Evolutionary conservation across 2,329 filamentous ascomycete genomes (phyloP), one percentile per base, ranked within the genome.

Genomic region (Trichophyton schoenleinii): DNA sequence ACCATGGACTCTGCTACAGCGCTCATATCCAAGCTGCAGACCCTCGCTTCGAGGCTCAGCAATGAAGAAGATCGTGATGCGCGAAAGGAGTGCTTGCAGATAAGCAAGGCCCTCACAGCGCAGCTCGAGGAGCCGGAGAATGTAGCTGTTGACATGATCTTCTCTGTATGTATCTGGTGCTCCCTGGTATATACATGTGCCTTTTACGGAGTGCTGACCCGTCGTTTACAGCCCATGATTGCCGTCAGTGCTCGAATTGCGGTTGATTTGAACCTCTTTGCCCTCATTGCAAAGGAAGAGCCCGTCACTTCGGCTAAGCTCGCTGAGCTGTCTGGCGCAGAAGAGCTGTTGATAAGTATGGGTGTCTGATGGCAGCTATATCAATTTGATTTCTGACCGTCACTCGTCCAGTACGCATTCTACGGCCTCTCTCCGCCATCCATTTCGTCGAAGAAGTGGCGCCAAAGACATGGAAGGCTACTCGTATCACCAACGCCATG

Each of bases 341-440:
- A 60, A 11, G 58, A 60, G 31, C 44, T 60, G n/a, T 11, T 60
- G 31, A 60, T 60, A 60, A 53, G 58, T 55, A 55, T 36, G 34
- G 34, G 1, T 25, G 6, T 13, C 7, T 15, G 34, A 3, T 36
- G 34, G 5, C 13, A 11, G 18, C 13, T 28, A 8, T 13, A 22
- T 2, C 2, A 20, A 9, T 11, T 34, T 53, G 13, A 6, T 20
- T 5, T n/a, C 49, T 15, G 15, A 44, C 49, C 34, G 15, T 34
- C 34, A n/a, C 20, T 15, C 13, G n/a, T 55, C 15, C 31, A 55
- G 49, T 55, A 7, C 49, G 49, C 18, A 18, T 60, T 28, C 41
- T 60, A n/a, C 59, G 59, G 15, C 59, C 59, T 42, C 41, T 60
- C n/a, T 41, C 59, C n/a, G 18, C 59, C 15, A 4, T 20, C 3